Percentiles rank a stretch among this genome's conserved stretches.
These are phyloP conservation scores for Leccinum huronense DNA, from an alignment of 1,284 basidiomycete species.

Conservation along the genomic window DNA sequence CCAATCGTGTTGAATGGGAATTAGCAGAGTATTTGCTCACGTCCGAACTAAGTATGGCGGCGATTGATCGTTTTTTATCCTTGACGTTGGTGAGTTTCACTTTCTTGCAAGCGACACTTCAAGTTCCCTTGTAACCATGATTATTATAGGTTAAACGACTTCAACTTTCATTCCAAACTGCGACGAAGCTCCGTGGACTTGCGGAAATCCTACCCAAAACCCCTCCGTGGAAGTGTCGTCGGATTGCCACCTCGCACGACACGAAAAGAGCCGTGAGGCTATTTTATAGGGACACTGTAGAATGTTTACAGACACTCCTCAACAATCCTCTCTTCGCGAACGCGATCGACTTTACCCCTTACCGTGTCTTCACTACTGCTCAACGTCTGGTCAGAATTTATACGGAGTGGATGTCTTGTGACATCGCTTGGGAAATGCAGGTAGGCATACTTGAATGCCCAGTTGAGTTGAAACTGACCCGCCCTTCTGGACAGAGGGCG, in stretches of 20 bases:
- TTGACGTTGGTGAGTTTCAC: conserved; percentile 1
- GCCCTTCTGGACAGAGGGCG: background rate
- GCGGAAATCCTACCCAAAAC: conserved; percentile 3
- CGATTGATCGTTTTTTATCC: conserved; percentile 1
- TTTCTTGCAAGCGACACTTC: too few relatives aligned
- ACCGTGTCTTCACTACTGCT: background rate
- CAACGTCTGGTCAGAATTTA: background rate
- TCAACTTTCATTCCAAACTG: background rate
- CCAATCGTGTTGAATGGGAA: conserved; percentile 1
- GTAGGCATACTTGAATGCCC: background rate
- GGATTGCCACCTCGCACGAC: background rate
- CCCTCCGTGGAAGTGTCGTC: conserved; percentile 3
- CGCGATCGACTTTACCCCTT: background rate
- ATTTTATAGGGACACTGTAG: conserved; percentile 1
- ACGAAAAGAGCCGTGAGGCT: background rate
- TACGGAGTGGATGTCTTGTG: background rate
- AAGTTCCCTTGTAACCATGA: background rate
- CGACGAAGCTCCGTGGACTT: background rate
- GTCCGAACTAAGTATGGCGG: conserved; percentile 3
- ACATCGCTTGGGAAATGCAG: conserved; percentile 10
- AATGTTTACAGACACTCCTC: conserved; percentile 6
- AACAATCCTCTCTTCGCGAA: background rate
- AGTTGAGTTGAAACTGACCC: background rate
- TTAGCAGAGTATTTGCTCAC: conserved; percentile 3
- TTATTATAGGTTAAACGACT: background rate